Evolutionary conservation across 768 basidiomycete genomes (phyloP), one percentile per base, ranked within the genome.

Genomic region (Cyathus striatus): DNA sequence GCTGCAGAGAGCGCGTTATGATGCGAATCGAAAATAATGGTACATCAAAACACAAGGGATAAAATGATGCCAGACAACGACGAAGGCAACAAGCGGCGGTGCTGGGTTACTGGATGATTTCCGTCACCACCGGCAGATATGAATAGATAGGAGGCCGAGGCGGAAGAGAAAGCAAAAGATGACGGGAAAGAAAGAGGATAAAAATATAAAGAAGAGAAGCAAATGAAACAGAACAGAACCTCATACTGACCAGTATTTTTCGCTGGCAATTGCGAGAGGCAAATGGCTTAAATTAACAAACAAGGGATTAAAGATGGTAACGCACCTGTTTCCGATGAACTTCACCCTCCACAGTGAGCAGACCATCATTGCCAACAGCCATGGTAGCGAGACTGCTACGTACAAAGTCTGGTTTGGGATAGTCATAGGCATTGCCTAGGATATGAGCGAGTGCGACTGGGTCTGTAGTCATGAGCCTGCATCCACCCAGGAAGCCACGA

Each of bases 381-480:
- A 79, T 79, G 27, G 64, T 63, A 0, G 75, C 72, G 17, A 79
- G 63, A 43, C 58, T 68, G 32, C 78, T 75, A 12, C 69, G 58
- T 13, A 80, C 65, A 46, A 78, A 78, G 44, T 76, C 71, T 2
- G 81, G 80, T 57, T 86, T 85, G 22, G 76, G 79, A 51, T 76
- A 81, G 43, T 75, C 65, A 46, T 81, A 76, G 0, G 77, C 67
- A 40, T 73, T 68, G 6, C 65, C 60, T 38, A 86, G 70, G 35
- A 87, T 77, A 44, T 83, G 73, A 3, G 70, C 63, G 27, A 85
- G 56, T 1, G 81, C 80, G 16, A 64, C 57, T 3, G 76, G 73
- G 59, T 84, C 83, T 38, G 72, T 73, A 5, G 78, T 80, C 59
- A 80, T 65, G 45, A 85, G 65, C 18, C 83, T 64, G 37, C 66